A percentile compares a stretch with the other conserved stretches of the same genome.
These are phyloP conservation scores for Tolypocladium amazonense DNA, from an alignment of 2,329 filamentous ascomycete species.

Conservation along the genomic window DNA sequence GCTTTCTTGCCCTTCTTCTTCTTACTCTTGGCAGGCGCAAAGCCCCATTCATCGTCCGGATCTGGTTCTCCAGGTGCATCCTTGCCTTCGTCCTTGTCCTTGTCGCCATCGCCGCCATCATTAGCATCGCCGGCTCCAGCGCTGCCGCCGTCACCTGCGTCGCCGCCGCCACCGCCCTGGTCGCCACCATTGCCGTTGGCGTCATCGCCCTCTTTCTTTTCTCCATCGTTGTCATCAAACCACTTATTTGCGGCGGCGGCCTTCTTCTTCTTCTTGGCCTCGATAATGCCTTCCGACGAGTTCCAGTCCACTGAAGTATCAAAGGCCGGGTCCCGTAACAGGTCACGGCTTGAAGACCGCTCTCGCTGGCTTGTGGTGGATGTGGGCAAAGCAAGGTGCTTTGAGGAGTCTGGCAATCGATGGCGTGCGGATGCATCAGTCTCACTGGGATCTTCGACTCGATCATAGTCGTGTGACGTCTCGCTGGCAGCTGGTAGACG, in stretches of 20 bases:
- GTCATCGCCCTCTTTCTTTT: slow-evolving; percentile 5
- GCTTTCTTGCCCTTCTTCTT: slow-evolving; percentile 26
- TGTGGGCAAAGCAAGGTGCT: not conserved
- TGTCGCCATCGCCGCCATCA: slow-evolving; percentile 2
- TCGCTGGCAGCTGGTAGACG: not conserved
- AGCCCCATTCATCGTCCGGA: slow-evolving; percentile 22
- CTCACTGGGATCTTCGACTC: not conserved
- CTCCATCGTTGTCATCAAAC: slow-evolving; percentile 3
- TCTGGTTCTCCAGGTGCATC: slow-evolving; percentile 26
- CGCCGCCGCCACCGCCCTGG: not conserved
- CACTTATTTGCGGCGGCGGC: slow-evolving; percentile 3
- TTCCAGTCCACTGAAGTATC: slow-evolving; percentile 13
- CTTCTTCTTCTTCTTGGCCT: slow-evolving; percentile 11
- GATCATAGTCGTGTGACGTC: not conserved
- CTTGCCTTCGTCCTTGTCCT: slow-evolving; percentile 15
- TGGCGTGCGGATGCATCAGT: slow-evolving; percentile 3
- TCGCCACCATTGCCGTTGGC: slow-evolving; percentile 2
- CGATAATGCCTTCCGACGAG: slow-evolving; percentile 7
- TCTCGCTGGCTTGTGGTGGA: not conserved
- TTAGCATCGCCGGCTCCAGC: slow-evolving; percentile 1
- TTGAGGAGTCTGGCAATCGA: slow-evolving; percentile 1
- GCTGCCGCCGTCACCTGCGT: not conserved
- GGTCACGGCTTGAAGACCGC: slow-evolving; percentile 1
- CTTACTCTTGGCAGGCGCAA: slow-evolving; percentile 21
- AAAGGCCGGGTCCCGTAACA: slow-evolving; percentile 8